phyloP scores from a whole-genome alignment of 352 stramenopile species.

The Globisporangium mamillatum region DNA sequence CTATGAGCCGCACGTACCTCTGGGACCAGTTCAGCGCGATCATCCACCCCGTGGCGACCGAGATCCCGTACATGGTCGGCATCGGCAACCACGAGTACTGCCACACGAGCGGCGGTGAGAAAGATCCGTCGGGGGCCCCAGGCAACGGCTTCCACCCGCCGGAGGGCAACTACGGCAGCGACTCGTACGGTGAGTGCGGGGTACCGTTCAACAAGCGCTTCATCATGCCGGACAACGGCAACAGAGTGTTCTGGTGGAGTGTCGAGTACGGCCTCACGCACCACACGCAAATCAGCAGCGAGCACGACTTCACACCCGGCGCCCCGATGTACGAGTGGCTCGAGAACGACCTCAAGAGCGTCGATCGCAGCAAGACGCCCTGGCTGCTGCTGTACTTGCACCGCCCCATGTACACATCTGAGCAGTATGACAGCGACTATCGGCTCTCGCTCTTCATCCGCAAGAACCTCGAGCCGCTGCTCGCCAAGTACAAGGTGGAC shows the following conservation, averaged over 20 bases:
- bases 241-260: constrained; percentile 84
- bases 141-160: constrained; percentile 45
- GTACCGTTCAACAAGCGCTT: constrained; percentile 63
- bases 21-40: constrained; percentile 75
- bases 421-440: constrained; percentile 34
- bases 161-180: constrained; percentile 59
- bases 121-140: constrained; percentile 48
- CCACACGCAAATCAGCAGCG: constrained; percentile 87
- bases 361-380: constrained; percentile 86
- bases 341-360: constrained; percentile 61
- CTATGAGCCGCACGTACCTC: constrained; percentile 40
- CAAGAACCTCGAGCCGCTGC: constrained; percentile 38
- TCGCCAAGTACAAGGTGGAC: constrained; percentile 46
- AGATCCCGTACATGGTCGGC: constrained; percentile 63
- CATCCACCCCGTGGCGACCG: constrained; percentile 54
- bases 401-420: constrained; percentile 79
- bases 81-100: constrained; percentile 61
- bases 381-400: constrained; percentile 91
- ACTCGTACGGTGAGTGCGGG: constrained; percentile 61
- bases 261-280: constrained; percentile 85
- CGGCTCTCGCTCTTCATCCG: constrained; percentile 38
- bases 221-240: constrained; percentile 51
- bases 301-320: constrained; percentile 85
- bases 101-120: constrained; percentile 45
- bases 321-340: constrained; percentile 90